Base-by-base conservation (phyloP, 352 stramenopile species). In the Globisporangium canariense region DNA sequence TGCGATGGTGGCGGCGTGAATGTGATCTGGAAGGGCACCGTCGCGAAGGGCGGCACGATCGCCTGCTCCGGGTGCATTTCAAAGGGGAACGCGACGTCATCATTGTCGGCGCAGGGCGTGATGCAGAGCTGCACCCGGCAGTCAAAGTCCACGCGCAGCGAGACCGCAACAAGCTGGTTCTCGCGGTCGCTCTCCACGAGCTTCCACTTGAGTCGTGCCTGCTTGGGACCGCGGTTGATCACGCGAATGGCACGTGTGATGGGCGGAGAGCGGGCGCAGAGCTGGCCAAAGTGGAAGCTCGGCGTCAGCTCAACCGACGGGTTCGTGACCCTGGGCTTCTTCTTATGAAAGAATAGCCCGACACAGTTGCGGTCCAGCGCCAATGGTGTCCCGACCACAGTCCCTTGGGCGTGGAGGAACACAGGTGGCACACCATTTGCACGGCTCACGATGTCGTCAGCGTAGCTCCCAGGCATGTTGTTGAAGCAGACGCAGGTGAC, bases 381-480 rank as follows among this genome's bases (percentile, higher is more conserved):
- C 2, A 94, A 68, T 1, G 85, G 83, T 2, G 76, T 77, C 11
- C 85, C 85, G 0, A 89, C 74, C 45, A 94, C 70, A 0, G 68
- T 79, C 2, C 83, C 81, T 0, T 72, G 81, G 0, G 77, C 64
- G 22, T 84, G 82, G 5, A 94, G 66, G n/a, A 90, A 70, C 2
- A 91, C 78, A 0, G 81, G 83, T n/a, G 79, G 79, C 7, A 76
- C 55, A 4, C 76, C 81, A 2, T 62, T 58, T 0, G 83, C 70
- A 10, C 81, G 82, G 38, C 78, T 83, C 38, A 89, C 74, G 13
- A 94, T 75, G 34, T 82, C 80, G 64, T 93, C 83, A 2, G 73
- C 58, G 68, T 88, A 94, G 9, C 51, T 60, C 5, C 86, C 86
- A 3, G 86, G 77, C 71, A 92, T 86, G 72, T 93, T 91, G 74